Evolutionary conservation across 768 basidiomycete genomes (phyloP).

Genomic region (Pleurotus platypus): DNA sequence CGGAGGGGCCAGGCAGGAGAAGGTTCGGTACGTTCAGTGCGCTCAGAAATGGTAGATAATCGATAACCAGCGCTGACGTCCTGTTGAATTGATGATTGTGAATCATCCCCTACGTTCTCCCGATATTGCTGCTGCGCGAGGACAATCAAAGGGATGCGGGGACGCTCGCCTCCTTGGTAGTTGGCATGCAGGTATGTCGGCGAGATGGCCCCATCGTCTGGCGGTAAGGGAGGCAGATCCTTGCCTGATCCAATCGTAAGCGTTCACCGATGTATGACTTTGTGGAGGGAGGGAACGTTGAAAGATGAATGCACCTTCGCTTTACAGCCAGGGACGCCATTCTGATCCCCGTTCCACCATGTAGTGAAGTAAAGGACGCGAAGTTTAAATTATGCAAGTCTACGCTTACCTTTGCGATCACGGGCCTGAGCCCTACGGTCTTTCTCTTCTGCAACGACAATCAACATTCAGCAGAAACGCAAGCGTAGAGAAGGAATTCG

Average conservation of each 20-base stretch:
- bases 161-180: conserved; percentile 25
- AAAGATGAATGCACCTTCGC: conserved; percentile 61
- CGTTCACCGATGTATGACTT: not conserved
- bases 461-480: conserved; percentile 10
- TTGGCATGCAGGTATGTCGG: conserved; percentile 4
- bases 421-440: conserved; percentile 56
- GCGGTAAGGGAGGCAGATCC: conserved; percentile 17
- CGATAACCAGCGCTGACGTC: conserved; percentile 26
- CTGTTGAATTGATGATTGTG: conserved; percentile 12
- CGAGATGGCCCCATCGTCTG: conserved; percentile 7
- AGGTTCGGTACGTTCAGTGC: conserved; percentile 60
- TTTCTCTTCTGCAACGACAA: conserved; percentile 56
- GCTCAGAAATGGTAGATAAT: conserved; percentile 67
- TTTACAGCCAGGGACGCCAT: conserved; percentile 41
- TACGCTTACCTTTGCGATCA: conserved; percentile 83
- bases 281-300: conserved; percentile 13
- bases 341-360: conserved; percentile 17
- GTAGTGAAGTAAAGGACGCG: conserved; percentile 11
- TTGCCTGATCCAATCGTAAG: conserved; percentile 4
- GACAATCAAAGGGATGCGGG: conserved; percentile 58
- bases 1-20: conserved; percentile 45
- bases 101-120: conserved; percentile 18
- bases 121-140: conserved; percentile 52
- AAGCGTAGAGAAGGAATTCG: conserved; percentile 20
- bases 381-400: conserved; percentile 25